phyloP scores from a whole-genome alignment of 139 green algal species.

The Picocystis salinarum region DNA sequence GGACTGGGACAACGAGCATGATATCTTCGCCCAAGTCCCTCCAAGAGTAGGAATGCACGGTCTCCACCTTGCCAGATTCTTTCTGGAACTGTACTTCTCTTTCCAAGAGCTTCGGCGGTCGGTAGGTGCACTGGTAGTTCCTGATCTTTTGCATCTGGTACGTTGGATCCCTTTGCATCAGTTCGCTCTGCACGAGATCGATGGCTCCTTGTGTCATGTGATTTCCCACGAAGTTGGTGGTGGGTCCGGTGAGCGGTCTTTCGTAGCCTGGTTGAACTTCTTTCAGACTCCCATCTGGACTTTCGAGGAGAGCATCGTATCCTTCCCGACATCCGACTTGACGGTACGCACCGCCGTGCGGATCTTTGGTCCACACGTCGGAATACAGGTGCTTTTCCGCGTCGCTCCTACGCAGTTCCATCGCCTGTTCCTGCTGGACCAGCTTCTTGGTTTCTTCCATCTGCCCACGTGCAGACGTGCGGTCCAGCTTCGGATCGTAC shows the following conservation, averaged over 20 bases:
- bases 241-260: constrained; percentile 32
- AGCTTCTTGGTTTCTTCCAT: too few relatives aligned
- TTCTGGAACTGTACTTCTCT: too few relatives aligned
- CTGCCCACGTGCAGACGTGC: too few relatives aligned
- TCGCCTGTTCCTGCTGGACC: too few relatives aligned
- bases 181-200: constrained; percentile 41
- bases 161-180: constrained; percentile 3
- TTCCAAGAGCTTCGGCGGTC: constrained; percentile 6
- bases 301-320: not conserved
- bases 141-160: constrained; percentile 3
- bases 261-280: constrained; percentile 41
- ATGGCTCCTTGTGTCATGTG: constrained; percentile 64
- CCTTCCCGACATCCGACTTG: constrained; percentile 21
- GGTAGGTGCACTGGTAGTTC: constrained; percentile 7
- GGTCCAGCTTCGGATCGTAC: too few relatives aligned
- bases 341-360: constrained; percentile 49
- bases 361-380: constrained; percentile 53
- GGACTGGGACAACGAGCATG: too few relatives aligned
- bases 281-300: constrained; percentile 10
- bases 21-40: too few relatives aligned
- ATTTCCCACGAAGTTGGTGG: constrained; percentile 70
- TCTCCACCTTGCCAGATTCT: too few relatives aligned
- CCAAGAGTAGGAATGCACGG: too few relatives aligned
- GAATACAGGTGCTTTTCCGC: constrained; percentile 28
- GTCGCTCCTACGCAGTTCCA: constrained; percentile 10